Evolutionary conservation across 2,329 filamentous ascomycete genomes (phyloP).

Genomic region (Fusarium subglutinans): DNA sequence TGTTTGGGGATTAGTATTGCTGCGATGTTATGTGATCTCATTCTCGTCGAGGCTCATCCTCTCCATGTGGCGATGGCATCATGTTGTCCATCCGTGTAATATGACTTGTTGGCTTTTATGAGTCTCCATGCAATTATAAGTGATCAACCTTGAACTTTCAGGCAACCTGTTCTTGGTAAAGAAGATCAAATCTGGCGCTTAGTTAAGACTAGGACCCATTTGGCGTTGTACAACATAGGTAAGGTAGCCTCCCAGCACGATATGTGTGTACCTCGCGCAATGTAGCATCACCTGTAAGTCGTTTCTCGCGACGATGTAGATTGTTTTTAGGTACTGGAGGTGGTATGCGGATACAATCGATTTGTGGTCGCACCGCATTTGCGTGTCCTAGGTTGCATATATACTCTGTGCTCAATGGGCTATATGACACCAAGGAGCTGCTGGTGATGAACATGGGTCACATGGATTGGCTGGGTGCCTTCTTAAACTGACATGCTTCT

Average conservation of each 20-base stretch:
- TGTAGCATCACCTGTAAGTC: conserved; percentile 13
- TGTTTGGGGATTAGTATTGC: conserved; percentile 2
- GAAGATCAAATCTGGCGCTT: not conserved
- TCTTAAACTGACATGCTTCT: no score
- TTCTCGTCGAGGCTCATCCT: not conserved
- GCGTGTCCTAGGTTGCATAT: not conserved
- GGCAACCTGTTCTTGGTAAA: not conserved
- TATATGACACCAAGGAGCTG: not conserved
- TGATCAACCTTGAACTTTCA: not conserved
- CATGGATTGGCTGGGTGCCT: no score
- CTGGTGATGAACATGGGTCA: not conserved
- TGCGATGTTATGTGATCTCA: not conserved
- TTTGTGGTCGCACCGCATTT: conserved; percentile 16
- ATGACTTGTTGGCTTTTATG: not conserved
- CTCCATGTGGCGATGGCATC: not conserved
- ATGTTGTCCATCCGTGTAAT: not conserved
- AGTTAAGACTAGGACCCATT: not conserved
- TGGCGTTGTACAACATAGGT: not conserved
- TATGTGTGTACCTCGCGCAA: not conserved
- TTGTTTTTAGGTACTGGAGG: not conserved
- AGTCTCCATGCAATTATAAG: not conserved
- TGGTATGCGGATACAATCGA: conserved; percentile 3
- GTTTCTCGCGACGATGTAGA: not conserved
- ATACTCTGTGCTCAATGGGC: conserved; percentile 3
- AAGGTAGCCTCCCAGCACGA: not conserved